Conservation (phyloP, 208 protist genomes). For the Leishmania aethiopica region DNA sequence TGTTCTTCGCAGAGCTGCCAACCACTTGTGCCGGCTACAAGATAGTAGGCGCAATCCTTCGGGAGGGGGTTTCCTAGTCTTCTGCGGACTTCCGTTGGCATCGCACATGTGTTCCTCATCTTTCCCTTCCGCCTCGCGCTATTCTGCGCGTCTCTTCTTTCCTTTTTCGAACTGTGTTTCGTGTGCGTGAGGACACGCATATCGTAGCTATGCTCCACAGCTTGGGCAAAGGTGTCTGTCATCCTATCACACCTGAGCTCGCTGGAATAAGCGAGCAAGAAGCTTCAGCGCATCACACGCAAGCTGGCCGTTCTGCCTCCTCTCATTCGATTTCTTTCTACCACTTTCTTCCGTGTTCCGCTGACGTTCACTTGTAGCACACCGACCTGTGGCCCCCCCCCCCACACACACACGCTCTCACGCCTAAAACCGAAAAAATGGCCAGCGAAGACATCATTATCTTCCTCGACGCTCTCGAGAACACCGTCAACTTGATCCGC, state of each 20-base stretch:
- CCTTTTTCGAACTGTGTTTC: not conserved
- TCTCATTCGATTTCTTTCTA: not conserved
- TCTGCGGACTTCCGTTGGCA: not conserved
- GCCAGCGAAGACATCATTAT: constrained; percentile 25
- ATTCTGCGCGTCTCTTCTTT: not conserved
- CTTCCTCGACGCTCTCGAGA: constrained; percentile 19
- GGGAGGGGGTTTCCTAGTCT: not conserved
- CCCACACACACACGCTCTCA: not conserved
- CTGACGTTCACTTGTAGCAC: not conserved
- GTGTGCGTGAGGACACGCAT: not conserved
- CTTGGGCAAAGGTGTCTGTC: not conserved
- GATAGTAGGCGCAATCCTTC: not conserved
- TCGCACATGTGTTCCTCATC: not conserved
- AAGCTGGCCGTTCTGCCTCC: not conserved
- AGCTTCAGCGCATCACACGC: not conserved
- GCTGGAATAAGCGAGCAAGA: not conserved
- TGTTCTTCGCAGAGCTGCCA: not conserved
- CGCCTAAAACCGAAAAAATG: constrained; percentile 1
- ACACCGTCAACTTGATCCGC: constrained; percentile 27
- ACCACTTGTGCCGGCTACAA: not conserved
- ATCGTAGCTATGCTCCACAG: not conserved
- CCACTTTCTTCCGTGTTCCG: not conserved
- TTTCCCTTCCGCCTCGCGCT: not conserved
- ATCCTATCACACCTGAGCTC: not conserved
- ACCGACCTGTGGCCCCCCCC: not conserved